These are phyloP conservation scores for Apophysomyces ossiformis DNA, from an alignment of 371 early-diverging fungal species.

Conservation along the genomic window DNA sequence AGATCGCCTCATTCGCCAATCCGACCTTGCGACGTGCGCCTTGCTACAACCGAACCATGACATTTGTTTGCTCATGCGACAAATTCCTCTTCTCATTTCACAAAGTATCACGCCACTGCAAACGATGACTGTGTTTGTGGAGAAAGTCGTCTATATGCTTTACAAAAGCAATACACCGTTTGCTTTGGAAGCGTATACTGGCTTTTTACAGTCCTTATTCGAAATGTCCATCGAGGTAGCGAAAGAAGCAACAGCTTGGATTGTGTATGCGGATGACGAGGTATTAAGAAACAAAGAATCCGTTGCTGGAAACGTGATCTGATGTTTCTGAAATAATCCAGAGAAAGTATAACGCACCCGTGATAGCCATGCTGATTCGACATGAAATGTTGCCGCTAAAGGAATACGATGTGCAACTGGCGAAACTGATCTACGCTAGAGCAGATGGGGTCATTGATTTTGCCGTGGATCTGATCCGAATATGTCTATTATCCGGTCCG, in stretches of 20 bases:
- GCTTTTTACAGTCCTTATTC: constrained; percentile 80
- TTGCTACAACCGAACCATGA: constrained; percentile 82
- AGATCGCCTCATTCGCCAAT: constrained; percentile 72
- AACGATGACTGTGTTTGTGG: constrained; percentile 75
- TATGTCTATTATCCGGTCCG: constrained; percentile 61
- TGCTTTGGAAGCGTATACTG: constrained; percentile 80
- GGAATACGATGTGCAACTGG: constrained; percentile 87
- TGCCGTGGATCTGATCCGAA: constrained; percentile 71
- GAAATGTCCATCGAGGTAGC: constrained; percentile 76
- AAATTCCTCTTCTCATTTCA: constrained; percentile 69
- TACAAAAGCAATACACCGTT: constrained; percentile 77
- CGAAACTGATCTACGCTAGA: constrained; percentile 73
- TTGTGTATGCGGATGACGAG: constrained; percentile 92
- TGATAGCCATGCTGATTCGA: constrained; percentile 78
- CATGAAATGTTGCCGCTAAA: constrained; percentile 73
- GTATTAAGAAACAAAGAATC: constrained; percentile 10
- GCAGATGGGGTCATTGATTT: constrained; percentile 65
- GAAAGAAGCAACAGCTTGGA: constrained; percentile 88
- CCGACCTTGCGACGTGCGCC: constrained; percentile 56
- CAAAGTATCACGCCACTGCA: constrained; percentile 74
- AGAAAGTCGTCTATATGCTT: constrained; percentile 82
- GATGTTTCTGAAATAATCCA: constrained; percentile 1
- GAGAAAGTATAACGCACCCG: constrained; percentile 83
- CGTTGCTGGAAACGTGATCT: not conserved
- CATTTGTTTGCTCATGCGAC: constrained; percentile 70